Percentiles rank a stretch among this genome's conserved stretches.
Conservation (phyloP, 495 filamentous ascomycete species). For the Achaetomiella virescens region DNA sequence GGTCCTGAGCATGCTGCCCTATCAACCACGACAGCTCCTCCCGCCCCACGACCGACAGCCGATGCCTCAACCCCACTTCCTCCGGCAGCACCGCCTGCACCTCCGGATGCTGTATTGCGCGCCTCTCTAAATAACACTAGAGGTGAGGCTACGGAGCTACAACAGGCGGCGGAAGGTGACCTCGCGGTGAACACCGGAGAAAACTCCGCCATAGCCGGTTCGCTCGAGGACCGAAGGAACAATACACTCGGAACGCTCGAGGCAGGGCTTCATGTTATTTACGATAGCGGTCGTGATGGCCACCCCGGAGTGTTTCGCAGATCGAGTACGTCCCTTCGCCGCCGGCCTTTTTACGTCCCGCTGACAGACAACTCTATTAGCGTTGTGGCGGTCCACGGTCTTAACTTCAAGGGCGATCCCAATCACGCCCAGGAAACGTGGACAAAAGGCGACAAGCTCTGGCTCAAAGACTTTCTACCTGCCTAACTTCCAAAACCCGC, state of each 20-base stretch:
- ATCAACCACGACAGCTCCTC: background rate
- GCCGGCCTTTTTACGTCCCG: background rate
- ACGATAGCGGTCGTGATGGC: background rate
- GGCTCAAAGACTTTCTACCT: slow-evolving; percentile 18
- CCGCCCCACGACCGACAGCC: background rate
- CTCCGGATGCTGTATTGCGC: background rate
- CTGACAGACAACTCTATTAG: slow-evolving; percentile 1
- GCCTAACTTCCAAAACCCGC: background rate
- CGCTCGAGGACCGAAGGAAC: no score
- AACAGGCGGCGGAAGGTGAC: background rate
- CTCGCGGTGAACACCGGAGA: background rate
- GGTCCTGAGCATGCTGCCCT: background rate
- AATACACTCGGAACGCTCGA: slow-evolving; percentile 1
- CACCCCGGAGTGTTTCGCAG: background rate
- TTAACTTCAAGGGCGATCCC: slow-evolving; percentile 31
- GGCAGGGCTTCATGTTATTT: slow-evolving; percentile 5
- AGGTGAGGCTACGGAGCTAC: no score
- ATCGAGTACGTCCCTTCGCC: background rate
- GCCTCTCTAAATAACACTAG: background rate
- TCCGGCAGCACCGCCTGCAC: background rate
- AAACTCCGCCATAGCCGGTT: no score
- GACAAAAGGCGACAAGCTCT: slow-evolving; percentile 11
- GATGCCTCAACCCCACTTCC: background rate
- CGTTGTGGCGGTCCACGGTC: slow-evolving; percentile 18
- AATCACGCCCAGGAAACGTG: slow-evolving; percentile 31